These are phyloP conservation scores for Ustilago shanxiensis DNA, from an alignment of 1,284 basidiomycete genomes.

Conservation along the genomic window DNA sequence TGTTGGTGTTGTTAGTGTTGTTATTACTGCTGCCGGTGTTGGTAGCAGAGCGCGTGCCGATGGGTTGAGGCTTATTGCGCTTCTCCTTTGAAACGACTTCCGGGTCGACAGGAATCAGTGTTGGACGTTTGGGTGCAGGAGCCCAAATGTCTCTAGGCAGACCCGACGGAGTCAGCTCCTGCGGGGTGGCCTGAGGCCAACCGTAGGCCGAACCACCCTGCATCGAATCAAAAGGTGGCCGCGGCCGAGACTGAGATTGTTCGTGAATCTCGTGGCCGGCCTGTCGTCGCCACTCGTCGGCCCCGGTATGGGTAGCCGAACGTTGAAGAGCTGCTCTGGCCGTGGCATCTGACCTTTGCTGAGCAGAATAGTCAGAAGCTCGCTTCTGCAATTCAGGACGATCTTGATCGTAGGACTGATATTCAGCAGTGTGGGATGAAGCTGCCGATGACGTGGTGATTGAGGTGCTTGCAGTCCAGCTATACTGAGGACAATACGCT, in stretches of 20 bases:
- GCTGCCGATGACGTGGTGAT: neutral
- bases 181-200: constrained; percentile 2
- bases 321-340: constrained; percentile 13
- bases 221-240: neutral
- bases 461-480: neutral
- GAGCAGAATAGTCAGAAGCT: constrained; percentile 1
- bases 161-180: neutral
- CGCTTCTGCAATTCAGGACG: neutral
- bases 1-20: neutral
- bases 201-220: neutral
- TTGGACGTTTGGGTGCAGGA: constrained; percentile 35
- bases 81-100: constrained; percentile 35
- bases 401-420: neutral
- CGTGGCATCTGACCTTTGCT: neutral
- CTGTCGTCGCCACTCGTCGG: constrained; percentile 5
- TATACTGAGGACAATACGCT: constrained; percentile 17
- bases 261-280: neutral
- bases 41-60: constrained; percentile 29
- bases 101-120: constrained; percentile 29
- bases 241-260: neutral
- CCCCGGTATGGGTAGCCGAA: constrained; percentile 11
- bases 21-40: neutral
- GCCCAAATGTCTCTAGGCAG: constrained; percentile 45
- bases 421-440: neutral
- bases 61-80: constrained; percentile 38